Base-by-base conservation (phyloP, 2,329 filamentous ascomycete genomes). In the Tolypocladium album region DNA sequence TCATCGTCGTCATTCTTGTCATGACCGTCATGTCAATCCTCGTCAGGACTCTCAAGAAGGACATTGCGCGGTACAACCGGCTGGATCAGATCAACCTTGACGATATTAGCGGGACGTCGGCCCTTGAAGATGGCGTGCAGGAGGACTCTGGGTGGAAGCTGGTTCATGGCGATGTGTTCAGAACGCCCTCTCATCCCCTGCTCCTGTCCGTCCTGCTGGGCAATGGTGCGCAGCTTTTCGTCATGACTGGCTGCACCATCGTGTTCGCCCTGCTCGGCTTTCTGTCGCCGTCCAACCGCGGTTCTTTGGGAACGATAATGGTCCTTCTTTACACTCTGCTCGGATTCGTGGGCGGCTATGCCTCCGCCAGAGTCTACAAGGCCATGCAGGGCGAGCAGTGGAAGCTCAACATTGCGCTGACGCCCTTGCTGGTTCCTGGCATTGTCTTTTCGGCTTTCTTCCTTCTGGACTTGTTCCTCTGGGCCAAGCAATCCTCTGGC, bases 131-230 rank as follows among this genome's bases (percentile, higher is more conserved):
- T 68, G 93, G 92, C 40, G 90, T 97, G 0, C 92, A 96, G 73
- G 94, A 99, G 70, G 94, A 99, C 73, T 97, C 92, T 12, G 94
- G 94, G 62, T 99, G 94, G 94, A 99, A 99, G 76, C 78, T 99
- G 56, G 92, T 99, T 0, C 94, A 99, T 68, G 94, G 94, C 59
- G 94, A 99, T 72, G 93, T 97, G 39, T 99, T 99, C 82, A 88
- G 94, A 60, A 87, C 88, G 13, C 94, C 94, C 4, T 85, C 87
- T 64, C 87, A 89, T 62, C 89, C 92, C 1, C 81, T 99, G 36
- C 79, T 97, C 17, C 82, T 99, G 24, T 92, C 92, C 60, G 81
- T 99, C 8, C 82, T 99, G 64, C 82, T 97, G 50, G 94, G 94
- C 61, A 97, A 95, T 70, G 94, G 94, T 62, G 91, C 90, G 13